These are phyloP conservation scores for Trichoderma koningii DNA, from an alignment of 2,329 filamentous ascomycete genomes.

Conservation along the genomic window DNA sequence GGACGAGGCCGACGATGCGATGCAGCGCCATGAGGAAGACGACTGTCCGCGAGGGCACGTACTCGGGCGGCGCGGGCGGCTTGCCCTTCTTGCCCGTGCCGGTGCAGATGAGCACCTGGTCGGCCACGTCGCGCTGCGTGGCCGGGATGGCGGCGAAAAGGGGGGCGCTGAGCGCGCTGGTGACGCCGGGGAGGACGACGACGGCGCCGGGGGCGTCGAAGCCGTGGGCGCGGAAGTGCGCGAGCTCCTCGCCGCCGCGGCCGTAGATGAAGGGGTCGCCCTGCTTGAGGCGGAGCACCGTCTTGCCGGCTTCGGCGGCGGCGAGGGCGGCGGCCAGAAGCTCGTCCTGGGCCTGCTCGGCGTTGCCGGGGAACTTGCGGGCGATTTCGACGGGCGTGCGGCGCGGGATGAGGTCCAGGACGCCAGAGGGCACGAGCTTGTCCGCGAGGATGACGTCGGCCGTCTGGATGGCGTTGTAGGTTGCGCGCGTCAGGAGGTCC, in stretches of 20 bases:
- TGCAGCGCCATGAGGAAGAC: slow-evolving; percentile 97
- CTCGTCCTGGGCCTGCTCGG: slow-evolving; percentile 89
- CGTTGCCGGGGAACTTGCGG: slow-evolving; percentile 96
- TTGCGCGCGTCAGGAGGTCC: slow-evolving; percentile 82
- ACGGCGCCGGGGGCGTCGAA: slow-evolving; percentile 56
- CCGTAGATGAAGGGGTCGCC: slow-evolving; percentile 97
- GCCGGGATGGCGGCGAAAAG: slow-evolving; percentile 85
- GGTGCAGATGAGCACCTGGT: slow-evolving; percentile 94
- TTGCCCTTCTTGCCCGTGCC: slow-evolving; percentile 91
- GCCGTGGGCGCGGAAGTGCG: slow-evolving; percentile 65
- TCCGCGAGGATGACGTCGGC: slow-evolving; percentile 83
- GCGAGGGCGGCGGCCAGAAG: slow-evolving; percentile 76
- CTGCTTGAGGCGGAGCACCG: slow-evolving; percentile 88
- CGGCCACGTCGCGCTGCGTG: slow-evolving; percentile 85
- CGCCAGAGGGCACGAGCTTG: slow-evolving; percentile 80
- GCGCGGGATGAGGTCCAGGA: slow-evolving; percentile 87
- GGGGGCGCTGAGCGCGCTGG: slow-evolving; percentile 81
- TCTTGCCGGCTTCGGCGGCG: slow-evolving; percentile 66
- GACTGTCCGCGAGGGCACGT: slow-evolving; percentile 74
- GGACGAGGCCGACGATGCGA: slow-evolving; percentile 72
- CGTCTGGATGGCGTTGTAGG: slow-evolving; percentile 71
- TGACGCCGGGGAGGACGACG: slow-evolving; percentile 83
- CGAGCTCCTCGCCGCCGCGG: slow-evolving; percentile 87
- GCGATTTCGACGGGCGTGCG: slow-evolving; percentile 89
- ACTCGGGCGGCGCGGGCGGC: slow-evolving; percentile 78